Conservation (phyloP, 1,284 basidiomycete species). For the Mycena citricolor region DNA sequence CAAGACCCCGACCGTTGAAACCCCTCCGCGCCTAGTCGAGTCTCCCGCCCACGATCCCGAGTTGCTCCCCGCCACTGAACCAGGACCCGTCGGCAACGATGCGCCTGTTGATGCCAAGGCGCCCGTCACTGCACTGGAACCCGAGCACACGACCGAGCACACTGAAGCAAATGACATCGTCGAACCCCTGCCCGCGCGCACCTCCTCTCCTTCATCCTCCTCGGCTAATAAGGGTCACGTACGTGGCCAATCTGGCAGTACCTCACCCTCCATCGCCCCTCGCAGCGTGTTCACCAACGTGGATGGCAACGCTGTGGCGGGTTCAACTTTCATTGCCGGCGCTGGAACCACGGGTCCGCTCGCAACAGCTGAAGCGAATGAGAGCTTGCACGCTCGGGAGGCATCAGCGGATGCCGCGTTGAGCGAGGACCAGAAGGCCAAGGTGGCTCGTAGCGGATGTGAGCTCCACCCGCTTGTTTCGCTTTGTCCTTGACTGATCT, state of each 20-base stretch:
- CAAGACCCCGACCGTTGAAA: constrained; percentile 4
- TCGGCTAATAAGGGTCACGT: constrained; percentile 13
- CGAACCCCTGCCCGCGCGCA: constrained; percentile 4
- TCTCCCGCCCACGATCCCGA: neutral
- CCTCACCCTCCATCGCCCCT: constrained; percentile 21
- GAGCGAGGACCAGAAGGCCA: constrained; percentile 45
- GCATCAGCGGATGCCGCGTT: constrained; percentile 43
- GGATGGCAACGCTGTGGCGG: constrained; percentile 34
- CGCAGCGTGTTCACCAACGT: constrained; percentile 33
- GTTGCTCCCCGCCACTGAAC: neutral
- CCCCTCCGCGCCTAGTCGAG: constrained; percentile 3
- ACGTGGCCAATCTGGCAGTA: constrained; percentile 18
- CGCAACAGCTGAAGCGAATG: constrained; percentile 34
- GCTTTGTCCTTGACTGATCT: constrained; percentile 2
- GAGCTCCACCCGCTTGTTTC: constrained; percentile 20
- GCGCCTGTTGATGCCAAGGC: constrained; percentile 5
- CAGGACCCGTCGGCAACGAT: constrained; percentile 13
- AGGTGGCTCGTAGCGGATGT: constrained; percentile 50
- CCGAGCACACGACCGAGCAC: constrained; percentile 13
- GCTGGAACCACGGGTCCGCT: constrained; percentile 46
- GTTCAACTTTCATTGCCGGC: constrained; percentile 49
- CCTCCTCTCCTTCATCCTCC: constrained; percentile 13
- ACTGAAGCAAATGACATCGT: constrained; percentile 11
- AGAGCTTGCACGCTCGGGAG: constrained; percentile 37
- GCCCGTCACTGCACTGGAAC: constrained; percentile 7